phyloP scores from a whole-genome alignment of 2,329 filamentous ascomycete species.

The Arachnomyces sp. region DNA sequence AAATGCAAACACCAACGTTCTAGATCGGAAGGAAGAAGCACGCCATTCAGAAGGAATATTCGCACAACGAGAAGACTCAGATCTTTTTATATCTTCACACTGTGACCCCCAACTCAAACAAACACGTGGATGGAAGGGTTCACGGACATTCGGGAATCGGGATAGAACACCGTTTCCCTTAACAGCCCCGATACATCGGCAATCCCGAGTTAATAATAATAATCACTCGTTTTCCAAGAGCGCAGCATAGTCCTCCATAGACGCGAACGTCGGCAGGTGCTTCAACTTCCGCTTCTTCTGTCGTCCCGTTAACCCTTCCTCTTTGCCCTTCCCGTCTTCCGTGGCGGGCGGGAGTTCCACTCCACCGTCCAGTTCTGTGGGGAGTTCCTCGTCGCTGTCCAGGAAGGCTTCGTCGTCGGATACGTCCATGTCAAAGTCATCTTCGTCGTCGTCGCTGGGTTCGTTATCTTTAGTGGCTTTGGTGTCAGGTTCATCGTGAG shows the following conservation, averaged over 20 bases:
- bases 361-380: slow-evolving; percentile 41
- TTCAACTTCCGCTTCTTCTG: slow-evolving; percentile 78
- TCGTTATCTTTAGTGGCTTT: slow-evolving; percentile 25
- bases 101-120: no score
- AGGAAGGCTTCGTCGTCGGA: slow-evolving; percentile 40
- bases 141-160: no score
- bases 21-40: no score
- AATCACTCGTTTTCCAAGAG: slow-evolving; percentile 63
- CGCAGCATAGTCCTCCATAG: slow-evolving; percentile 85
- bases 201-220: slow-evolving; percentile 44
- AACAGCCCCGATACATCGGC: slow-evolving; percentile 3
- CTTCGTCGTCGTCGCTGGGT: slow-evolving; percentile 42
- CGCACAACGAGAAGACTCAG: no score
- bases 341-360: slow-evolving; percentile 33
- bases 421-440: slow-evolving; percentile 44
- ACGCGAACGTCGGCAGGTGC: slow-evolving; percentile 85
- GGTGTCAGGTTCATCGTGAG: slow-evolving; percentile 37
- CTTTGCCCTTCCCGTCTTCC: slow-evolving; percentile 33
- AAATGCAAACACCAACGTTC: no score
- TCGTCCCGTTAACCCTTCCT: slow-evolving; percentile 33
- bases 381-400: slow-evolving; percentile 49
- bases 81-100: no score
- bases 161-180: not conserved
- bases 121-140: slow-evolving; percentile 10
- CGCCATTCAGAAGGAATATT: no score